Percentiles rank a stretch among this genome's conserved stretches.
Evolutionary conservation across 116 monocot species (phyloP).

Genomic region (Iris pallida): DNA sequence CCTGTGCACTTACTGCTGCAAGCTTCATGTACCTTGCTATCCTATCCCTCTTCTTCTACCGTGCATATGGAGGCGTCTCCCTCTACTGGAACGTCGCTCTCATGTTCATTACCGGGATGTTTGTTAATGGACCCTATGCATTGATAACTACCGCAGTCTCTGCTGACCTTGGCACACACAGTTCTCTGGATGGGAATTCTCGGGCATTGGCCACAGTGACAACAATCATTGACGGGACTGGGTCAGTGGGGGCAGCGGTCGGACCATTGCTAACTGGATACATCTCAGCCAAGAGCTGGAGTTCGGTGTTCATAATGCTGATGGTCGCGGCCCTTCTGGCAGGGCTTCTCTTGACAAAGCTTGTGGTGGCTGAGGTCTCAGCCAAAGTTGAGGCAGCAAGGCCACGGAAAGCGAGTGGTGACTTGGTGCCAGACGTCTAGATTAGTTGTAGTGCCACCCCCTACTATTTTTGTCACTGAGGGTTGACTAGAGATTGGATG

Average conservation of each 20-base stretch:
- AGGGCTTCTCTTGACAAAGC: no score
- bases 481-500: no score
- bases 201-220: slow-evolving; percentile 74
- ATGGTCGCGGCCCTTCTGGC: no score
- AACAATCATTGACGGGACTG: slow-evolving; percentile 80
- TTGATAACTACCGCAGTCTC: slow-evolving; percentile 82
- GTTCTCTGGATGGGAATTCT: slow-evolving; percentile 57
- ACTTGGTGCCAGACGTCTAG: no score
- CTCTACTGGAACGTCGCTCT: slow-evolving; percentile 49
- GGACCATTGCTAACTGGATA: slow-evolving; percentile 65
- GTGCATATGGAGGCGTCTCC: slow-evolving; percentile 57
- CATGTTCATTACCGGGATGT: slow-evolving; percentile 62
- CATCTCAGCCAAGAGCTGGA: no score
- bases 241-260: slow-evolving; percentile 71
- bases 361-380: slow-evolving; percentile 72
- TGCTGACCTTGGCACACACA: slow-evolving; percentile 71
- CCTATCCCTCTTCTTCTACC: slow-evolving; percentile 61
- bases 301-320: no score
- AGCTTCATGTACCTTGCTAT: slow-evolving; percentile 76
- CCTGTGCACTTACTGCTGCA: slow-evolving; percentile 66
- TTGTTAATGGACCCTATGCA: slow-evolving; percentile 78
- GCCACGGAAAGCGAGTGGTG: no score
- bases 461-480: no score
- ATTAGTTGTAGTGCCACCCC: no score
- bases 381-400: slow-evolving; percentile 52